Percentiles rank a stretch among this genome's conserved stretches.
Conservation (phyloP, 805 yeast genomes). For the Suhomyces xylopsoci region DNA sequence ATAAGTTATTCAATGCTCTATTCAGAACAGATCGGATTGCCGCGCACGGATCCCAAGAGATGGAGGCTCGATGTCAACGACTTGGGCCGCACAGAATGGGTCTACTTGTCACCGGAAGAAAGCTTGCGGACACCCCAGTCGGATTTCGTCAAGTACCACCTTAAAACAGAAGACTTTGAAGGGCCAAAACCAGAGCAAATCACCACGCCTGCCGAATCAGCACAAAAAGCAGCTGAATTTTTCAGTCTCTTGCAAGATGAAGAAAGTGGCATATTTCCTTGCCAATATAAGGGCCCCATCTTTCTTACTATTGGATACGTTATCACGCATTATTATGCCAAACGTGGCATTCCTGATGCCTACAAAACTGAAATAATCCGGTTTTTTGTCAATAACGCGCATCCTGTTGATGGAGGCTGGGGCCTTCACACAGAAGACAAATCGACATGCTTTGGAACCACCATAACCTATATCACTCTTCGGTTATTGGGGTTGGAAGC, state of each 20-base stretch:
- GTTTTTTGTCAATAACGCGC: constrained; percentile 86
- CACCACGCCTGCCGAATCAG: constrained; percentile 54
- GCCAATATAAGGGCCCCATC: constrained; percentile 97
- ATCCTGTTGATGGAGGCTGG: constrained; percentile 99
- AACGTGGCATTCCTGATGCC: constrained; percentile 63
- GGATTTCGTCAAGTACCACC: constrained; percentile 52
- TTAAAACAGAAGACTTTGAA: constrained; percentile 39
- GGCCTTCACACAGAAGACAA: constrained; percentile 92
- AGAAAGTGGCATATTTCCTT: constrained; percentile 80
- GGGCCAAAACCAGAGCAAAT: constrained; percentile 33
- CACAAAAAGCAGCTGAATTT: constrained; percentile 71
- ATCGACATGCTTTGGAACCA: constrained; percentile 92
- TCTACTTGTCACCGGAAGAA: constrained; percentile 47
- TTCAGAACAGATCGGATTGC: constrained; percentile 69
- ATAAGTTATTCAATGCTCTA: constrained; percentile 32
- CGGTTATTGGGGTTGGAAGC: constrained; percentile 74
- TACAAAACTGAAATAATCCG: constrained; percentile 70
- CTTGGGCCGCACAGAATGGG: constrained; percentile 83
- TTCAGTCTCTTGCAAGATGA: constrained; percentile 68
- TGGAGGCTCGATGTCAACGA: constrained; percentile 77
- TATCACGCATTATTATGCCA: constrained; percentile 66
- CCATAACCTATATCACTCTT: constrained; percentile 78
- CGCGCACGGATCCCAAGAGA: constrained; percentile 60
- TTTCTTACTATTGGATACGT: constrained; percentile 91
- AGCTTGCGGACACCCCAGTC: constrained; percentile 47